These are phyloP conservation scores for Nepenthes gracilis DNA, from an alignment of 148 eudicot genomes.

Conservation along the genomic window DNA sequence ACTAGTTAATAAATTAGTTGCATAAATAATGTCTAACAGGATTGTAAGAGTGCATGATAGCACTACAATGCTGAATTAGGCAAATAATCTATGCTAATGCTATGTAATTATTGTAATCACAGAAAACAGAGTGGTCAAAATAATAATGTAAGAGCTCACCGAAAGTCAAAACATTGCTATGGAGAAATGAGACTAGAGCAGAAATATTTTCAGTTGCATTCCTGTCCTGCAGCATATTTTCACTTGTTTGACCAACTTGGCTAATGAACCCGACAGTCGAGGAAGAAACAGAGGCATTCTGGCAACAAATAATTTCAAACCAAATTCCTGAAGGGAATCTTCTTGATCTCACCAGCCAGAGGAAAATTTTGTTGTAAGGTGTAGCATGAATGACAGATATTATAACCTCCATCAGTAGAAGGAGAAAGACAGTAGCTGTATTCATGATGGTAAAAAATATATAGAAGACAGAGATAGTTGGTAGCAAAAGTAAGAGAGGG, in stretches of 20 bases:
- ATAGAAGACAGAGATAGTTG: slow-evolving; percentile 90
- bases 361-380: slow-evolving; percentile 57
- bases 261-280: slow-evolving; percentile 9
- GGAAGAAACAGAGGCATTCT: slow-evolving; percentile 17
- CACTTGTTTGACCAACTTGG: slow-evolving; percentile 11
- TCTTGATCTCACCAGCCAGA: slow-evolving; percentile 57
- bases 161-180: slow-evolving; percentile 54
- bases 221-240: slow-evolving; percentile 16
- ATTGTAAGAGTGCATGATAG: too few species aligned
- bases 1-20: too few species aligned
- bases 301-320: slow-evolving; percentile 41
- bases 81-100: too few species aligned
- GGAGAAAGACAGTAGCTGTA: slow-evolving; percentile 28
- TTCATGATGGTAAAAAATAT: slow-evolving; percentile 72
- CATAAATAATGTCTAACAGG: too few species aligned
- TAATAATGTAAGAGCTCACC: slow-evolving; percentile 33
- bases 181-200: slow-evolving; percentile 49
- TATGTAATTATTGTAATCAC: too few species aligned
- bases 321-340: slow-evolving; percentile 86
- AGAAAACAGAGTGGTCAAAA: background rate
- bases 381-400: slow-evolving; percentile 76
- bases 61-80: too few species aligned
- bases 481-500: slow-evolving; percentile 72
- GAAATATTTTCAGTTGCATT: slow-evolving; percentile 15
- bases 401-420: slow-evolving; percentile 42